phyloP scores from a whole-genome alignment of 176 grass and related monocot species.

The Luzula sylvatica region DNA sequence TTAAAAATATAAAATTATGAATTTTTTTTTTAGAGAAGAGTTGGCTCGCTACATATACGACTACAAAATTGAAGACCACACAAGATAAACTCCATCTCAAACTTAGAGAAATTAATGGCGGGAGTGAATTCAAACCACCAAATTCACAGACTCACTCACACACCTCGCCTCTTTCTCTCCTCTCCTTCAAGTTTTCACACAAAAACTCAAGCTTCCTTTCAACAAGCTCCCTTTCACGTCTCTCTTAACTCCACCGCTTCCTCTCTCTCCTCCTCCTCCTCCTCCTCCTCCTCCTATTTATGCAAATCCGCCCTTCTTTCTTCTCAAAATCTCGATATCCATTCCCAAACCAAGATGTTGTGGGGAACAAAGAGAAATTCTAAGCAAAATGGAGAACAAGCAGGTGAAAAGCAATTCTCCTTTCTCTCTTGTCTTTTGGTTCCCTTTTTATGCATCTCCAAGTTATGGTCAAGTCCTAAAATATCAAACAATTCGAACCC shows the following conservation, averaged over 20 bases:
- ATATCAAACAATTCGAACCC: background rate
- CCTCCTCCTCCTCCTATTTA: conserved; percentile 6
- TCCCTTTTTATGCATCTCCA: background rate
- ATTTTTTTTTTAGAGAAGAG: too few species aligned
- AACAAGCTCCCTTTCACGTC: background rate
- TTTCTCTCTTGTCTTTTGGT: conserved; percentile 6
- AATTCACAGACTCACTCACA: background rate
- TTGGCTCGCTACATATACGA: too few species aligned
- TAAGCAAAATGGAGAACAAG: background rate
- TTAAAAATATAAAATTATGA: too few species aligned
- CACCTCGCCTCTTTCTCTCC: background rate
- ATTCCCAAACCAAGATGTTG: background rate
- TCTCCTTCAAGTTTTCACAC: conserved; percentile 20
- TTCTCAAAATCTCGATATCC: background rate
- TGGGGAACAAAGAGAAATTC: background rate
- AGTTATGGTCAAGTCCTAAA: background rate
- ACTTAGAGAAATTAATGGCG: conserved; percentile 10
- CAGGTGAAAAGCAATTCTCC: background rate
- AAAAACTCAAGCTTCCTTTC: conserved; percentile 12
- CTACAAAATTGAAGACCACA: too few species aligned
- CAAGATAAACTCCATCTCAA: background rate
- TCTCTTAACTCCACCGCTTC: background rate
- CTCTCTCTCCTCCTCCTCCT: background rate
- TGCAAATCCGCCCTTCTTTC: background rate
- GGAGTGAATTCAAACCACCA: conserved; percentile 20